Conservation (phyloP, 2,329 filamentous ascomycete genomes). For the Scedosporium boydii region DNA sequence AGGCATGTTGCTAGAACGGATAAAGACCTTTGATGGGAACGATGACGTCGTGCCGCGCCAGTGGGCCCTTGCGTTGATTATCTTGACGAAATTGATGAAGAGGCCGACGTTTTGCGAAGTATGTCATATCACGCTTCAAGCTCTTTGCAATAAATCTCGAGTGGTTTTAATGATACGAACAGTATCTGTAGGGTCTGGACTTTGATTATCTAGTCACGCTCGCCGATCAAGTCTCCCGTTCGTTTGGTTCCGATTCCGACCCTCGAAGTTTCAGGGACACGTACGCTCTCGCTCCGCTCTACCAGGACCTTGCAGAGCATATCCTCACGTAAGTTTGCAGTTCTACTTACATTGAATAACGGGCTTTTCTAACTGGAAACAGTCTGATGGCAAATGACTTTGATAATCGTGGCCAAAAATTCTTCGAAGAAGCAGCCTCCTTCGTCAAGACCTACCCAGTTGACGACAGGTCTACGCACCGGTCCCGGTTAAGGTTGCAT, state of each 20-base stretch:
- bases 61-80: constrained; percentile 8
- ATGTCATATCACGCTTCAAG: constrained; percentile 3
- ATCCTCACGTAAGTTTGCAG: constrained; percentile 14
- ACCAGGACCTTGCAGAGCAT: constrained; percentile 17
- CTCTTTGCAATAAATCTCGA: not conserved
- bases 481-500: constrained; percentile 21
- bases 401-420: constrained; percentile 31
- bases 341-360: not conserved
- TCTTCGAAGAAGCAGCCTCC: constrained; percentile 21
- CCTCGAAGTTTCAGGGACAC: constrained; percentile 5
- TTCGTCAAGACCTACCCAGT: constrained; percentile 13
- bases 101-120: constrained; percentile 41
- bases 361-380: not conserved
- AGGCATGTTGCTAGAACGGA: constrained; percentile 1
- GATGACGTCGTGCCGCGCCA: constrained; percentile 3
- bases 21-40: constrained; percentile 4
- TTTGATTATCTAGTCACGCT: constrained; percentile 27
- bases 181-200: constrained; percentile 23
- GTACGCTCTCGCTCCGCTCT: constrained; percentile 8
- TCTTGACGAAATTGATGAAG: constrained; percentile 34
- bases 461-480: constrained; percentile 8
- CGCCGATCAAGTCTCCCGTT: constrained; percentile 20
- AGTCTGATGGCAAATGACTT: constrained; percentile 34
- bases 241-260: constrained; percentile 3
- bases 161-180: not conserved